These are phyloP conservation scores for Fusarium decemcellulare DNA, from an alignment of 2,329 filamentous ascomycete genomes.

Conservation along the genomic window DNA sequence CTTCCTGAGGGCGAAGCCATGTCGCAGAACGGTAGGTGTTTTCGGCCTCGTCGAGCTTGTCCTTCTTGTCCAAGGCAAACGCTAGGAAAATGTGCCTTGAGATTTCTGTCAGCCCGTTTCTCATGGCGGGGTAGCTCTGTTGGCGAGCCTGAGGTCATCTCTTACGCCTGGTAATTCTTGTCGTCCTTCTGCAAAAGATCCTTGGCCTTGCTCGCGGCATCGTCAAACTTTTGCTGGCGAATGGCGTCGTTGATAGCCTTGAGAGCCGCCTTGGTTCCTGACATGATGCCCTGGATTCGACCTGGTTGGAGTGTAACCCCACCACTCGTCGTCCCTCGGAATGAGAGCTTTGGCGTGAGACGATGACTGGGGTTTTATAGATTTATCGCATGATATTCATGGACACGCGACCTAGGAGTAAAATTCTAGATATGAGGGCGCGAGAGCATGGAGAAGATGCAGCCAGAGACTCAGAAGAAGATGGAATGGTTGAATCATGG, in stretches of 20 bases:
- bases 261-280: conserved; percentile 77
- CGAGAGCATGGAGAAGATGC: neutral
- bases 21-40: conserved; percentile 81
- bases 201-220: conserved; percentile 78
- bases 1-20: conserved; percentile 78
- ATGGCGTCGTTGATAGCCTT: conserved; percentile 87
- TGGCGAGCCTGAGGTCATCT: neutral
- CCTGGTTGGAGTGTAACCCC: conserved; percentile 36
- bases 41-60: conserved; percentile 80
- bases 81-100: conserved; percentile 86
- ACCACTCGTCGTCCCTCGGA: conserved; percentile 21
- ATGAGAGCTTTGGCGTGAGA: neutral
- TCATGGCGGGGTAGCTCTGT: conserved; percentile 24
- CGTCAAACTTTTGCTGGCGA: conserved; percentile 83
- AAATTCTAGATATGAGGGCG: neutral
- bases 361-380: neutral
- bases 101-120: conserved; percentile 26
- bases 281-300: conserved; percentile 57
- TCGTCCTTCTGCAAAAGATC: conserved; percentile 79
- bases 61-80: conserved; percentile 85
- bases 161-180: conserved; percentile 86
- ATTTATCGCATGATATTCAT: neutral
- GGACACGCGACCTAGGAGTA: neutral
- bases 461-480: neutral
- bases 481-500: conserved; percentile 17